phyloP scores from a whole-genome alignment of 768 basidiomycete genomes.

The Phaeotremella fagi region DNA sequence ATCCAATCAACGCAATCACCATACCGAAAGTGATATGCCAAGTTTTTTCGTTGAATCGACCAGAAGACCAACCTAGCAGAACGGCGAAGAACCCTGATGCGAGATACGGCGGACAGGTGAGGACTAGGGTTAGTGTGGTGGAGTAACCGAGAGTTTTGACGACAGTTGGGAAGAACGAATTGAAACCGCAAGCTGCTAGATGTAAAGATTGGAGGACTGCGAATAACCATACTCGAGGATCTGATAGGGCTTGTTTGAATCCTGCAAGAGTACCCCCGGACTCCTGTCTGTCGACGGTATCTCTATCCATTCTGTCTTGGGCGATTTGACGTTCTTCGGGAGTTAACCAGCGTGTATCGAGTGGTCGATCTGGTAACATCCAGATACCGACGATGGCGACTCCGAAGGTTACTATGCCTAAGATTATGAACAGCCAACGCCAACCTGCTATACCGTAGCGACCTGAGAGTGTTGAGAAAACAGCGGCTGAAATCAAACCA shows the following conservation, averaged over 20 bases:
- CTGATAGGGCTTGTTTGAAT: too few relatives aligned
- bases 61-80: neutral
- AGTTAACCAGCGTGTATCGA: conserved; percentile 22
- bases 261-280: too few relatives aligned
- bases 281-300: too few relatives aligned
- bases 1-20: conserved; percentile 19
- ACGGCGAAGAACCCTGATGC: neutral
- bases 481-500: conserved; percentile 64
- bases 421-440: conserved; percentile 55
- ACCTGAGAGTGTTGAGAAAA: conserved; percentile 68
- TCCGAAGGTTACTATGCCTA: neutral
- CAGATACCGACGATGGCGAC: conserved; percentile 18
- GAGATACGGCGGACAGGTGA: conserved; percentile 29
- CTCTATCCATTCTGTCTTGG: neutral
- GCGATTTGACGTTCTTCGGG: conserved; percentile 19
- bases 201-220: too few relatives aligned
- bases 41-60: neutral
- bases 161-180: conserved; percentile 25
- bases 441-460: conserved; percentile 65
- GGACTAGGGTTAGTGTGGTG: conserved; percentile 14
- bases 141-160: conserved; percentile 13
- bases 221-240: too few relatives aligned
- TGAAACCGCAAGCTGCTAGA: too few relatives aligned
- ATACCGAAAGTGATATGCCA: conserved; percentile 3
- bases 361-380: conserved; percentile 22